phyloP scores from a whole-genome alignment of 345 rosid species.

The Eucalyptus caleyi region DNA sequence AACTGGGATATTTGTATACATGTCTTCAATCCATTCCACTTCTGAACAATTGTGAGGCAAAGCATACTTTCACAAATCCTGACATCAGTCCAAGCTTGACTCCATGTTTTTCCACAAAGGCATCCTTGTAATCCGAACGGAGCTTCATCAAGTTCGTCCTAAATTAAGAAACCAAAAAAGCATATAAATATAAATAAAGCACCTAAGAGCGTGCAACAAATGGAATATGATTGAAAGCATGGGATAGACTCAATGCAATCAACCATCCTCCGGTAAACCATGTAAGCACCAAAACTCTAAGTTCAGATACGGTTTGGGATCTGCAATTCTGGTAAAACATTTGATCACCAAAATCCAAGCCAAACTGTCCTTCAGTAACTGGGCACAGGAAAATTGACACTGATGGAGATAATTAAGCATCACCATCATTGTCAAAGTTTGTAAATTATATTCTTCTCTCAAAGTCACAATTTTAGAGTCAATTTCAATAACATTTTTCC shows the following conservation, averaged over 20 bases:
- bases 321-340: not conserved
- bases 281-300: not conserved
- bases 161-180: not conserved
- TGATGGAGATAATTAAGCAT: not conserved
- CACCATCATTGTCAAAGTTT: not conserved
- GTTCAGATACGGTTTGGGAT: not conserved
- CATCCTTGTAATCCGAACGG: constrained; percentile 94
- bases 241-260: not conserved
- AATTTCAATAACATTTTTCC: not conserved
- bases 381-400: not conserved
- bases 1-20: not conserved
- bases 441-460: not conserved
- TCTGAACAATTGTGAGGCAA: not conserved
- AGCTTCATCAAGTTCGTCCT: constrained; percentile 99
- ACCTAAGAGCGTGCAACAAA: not conserved
- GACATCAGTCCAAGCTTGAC: constrained; percentile 98
- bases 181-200: not conserved
- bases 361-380: not conserved
- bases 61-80: constrained; percentile 76
- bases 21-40: not conserved
- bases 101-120: constrained; percentile 91
- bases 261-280: not conserved
- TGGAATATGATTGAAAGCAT: not conserved
- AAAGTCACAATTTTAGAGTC: not conserved
- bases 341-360: not conserved